Base-by-base conservation (phyloP, 176 grass and related monocot genomes). In the Avena eriantha region DNA sequence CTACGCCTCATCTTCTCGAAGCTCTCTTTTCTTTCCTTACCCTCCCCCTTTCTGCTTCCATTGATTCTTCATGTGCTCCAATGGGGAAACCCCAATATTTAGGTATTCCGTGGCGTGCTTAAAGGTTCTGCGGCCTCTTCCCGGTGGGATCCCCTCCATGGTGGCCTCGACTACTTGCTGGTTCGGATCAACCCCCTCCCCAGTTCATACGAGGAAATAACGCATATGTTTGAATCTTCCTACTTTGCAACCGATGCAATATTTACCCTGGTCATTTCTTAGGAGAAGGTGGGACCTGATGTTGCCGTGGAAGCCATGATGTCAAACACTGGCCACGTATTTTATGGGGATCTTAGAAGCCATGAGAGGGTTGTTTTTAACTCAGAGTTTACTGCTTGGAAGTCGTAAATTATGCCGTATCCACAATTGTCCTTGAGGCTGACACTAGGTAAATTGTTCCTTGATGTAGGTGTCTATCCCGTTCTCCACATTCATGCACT, bases 331-430 rank as follows among this genome's bases (percentile, higher is more conserved):
- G 92, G 78, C 21, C 88, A 82, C 69, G 83, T 96, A 18, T 98
- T 96, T 69, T 94, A 94, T 22, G 93, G 93, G 29, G 92, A 98
- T 87, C 87, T 98, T 21, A 98, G 92, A 96, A 91, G 92, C 86
- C 96, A 98, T 80, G 96, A 98, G 78, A 96, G 92, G 90, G 96
- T 59, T 78, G 72, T 46, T 81, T 88, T 73, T 31, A 43, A 14
- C 54, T 57, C 19, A 39, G 7, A 26, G 79, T 24, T 46, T 60
- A 0, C 23, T 54, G 12, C 60, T 75, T 80, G 63, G 13, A 69
- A 71, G 7, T 79, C 46, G 16, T 80, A 5, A 63, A 33, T 74
- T 47, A 54, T 24, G 16, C 18, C 36, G 29, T 80, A 14, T 85
- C 16, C 45, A 9, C 8, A 5, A 69, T 78, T 56, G 9, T 57